These are phyloP conservation scores for Pistacia integerrima DNA, from an alignment of 345 rosid species.

Conservation along the genomic window DNA sequence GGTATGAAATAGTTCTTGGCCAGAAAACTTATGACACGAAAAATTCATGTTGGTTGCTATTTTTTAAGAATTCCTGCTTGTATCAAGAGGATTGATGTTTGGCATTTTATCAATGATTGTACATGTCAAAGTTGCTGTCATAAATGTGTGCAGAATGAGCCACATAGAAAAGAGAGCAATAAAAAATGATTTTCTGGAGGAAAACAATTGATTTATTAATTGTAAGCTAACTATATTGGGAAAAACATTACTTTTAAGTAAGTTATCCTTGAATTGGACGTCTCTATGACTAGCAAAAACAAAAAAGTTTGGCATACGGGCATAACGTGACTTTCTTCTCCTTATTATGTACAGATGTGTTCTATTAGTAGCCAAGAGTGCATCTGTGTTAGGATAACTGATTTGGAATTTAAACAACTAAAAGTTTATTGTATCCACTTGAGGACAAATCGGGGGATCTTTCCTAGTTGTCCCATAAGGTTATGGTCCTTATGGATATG, in stretches of 20 bases:
- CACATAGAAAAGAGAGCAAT: neutral
- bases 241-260: too few species aligned
- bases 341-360: neutral
- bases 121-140: neutral
- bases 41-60: neutral
- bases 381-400: neutral
- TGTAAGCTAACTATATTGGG: too few species aligned
- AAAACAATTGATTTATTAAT: neutral
- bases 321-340: conserved; percentile 23
- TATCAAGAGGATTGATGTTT: neutral
- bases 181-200: too few species aligned
- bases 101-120: neutral
- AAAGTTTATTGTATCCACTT: neutral
- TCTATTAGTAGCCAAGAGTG: neutral
- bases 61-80: neutral
- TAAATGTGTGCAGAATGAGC: neutral
- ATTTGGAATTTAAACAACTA: neutral
- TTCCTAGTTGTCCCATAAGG: neutral
- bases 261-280: too few species aligned
- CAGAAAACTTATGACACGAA: neutral
- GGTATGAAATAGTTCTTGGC: neutral
- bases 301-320: too few species aligned
- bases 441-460: neutral
- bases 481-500: too few species aligned
- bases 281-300: too few species aligned